A percentile compares a stretch with the other conserved stretches of the same genome.
Conservation (phyloP, 805 yeast species). For the Barnettozyma siamensis region DNA sequence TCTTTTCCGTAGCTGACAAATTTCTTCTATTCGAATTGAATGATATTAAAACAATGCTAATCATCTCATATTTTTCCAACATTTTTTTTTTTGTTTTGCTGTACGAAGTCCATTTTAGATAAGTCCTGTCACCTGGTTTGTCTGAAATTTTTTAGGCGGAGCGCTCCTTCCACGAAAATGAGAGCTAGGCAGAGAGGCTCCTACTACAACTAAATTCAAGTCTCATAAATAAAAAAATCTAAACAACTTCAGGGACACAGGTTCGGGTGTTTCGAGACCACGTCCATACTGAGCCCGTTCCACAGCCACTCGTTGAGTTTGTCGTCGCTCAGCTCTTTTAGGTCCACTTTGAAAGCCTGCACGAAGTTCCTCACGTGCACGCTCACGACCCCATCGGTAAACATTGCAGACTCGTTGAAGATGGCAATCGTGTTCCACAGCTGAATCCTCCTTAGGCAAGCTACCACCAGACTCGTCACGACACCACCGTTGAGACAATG, state of each 20-base stretch:
- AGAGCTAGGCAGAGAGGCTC: neutral
- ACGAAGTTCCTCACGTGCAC: constrained; percentile 80
- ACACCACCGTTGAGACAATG: constrained; percentile 92
- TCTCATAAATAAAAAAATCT: too few relatives aligned
- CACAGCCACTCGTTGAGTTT: constrained; percentile 15
- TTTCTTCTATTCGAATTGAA: too few relatives aligned
- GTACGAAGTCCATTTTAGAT: neutral
- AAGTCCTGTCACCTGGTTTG: too few relatives aligned
- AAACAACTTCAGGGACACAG: constrained; percentile 5
- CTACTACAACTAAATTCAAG: too few relatives aligned
- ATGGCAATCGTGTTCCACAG: constrained; percentile 89
- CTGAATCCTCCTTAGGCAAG: constrained; percentile 76
- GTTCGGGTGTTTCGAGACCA: constrained; percentile 24
- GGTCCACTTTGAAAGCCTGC: constrained; percentile 67
- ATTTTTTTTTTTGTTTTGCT: too few relatives aligned
- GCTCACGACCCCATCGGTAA: constrained; percentile 62
- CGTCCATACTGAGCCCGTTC: constrained; percentile 24
- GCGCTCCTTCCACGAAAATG: too few relatives aligned
- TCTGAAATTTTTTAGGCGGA: too few relatives aligned
- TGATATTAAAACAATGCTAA: too few relatives aligned
- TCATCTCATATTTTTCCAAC: constrained; percentile 1
- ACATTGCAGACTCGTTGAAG: constrained; percentile 75
- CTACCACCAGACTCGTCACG: constrained; percentile 75
- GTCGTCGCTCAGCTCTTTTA: neutral
- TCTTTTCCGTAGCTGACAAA: too few relatives aligned